A percentile compares a stretch with the other conserved stretches of the same genome.
Conservation (phyloP, 108 stramenopile genomes). For the Cylindrotheca fusiformis region DNA sequence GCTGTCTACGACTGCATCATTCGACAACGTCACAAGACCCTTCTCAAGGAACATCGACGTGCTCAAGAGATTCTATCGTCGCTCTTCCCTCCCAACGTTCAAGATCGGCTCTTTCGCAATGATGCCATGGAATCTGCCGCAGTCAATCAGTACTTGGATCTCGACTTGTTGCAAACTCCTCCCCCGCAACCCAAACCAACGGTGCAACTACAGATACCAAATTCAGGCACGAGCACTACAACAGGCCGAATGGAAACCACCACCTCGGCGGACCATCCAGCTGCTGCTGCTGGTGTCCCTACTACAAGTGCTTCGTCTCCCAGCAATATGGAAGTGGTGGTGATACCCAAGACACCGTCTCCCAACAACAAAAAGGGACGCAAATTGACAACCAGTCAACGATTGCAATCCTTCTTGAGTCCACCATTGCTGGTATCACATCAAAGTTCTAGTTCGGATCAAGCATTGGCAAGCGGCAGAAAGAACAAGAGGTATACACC, state of each 20-base stretch:
- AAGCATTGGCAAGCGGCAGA: too few relatives aligned
- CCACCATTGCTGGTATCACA: too few relatives aligned
- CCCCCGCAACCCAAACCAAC: neutral
- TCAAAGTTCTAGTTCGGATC: neutral
- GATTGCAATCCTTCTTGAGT: neutral
- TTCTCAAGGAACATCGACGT: neutral
- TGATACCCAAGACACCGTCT: neutral
- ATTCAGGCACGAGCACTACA: neutral
- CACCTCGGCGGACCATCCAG: neutral
- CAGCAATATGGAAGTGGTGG: neutral
- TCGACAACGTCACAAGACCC: neutral
- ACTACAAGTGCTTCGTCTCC: neutral
- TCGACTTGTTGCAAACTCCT: neutral
- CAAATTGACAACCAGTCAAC: neutral
- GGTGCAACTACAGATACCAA: neutral
- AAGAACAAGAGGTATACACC: too few relatives aligned
- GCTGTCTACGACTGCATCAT: too few relatives aligned
- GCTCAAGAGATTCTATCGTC: constrained; percentile 3
- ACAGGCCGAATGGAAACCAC: neutral
- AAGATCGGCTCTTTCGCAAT: neutral
- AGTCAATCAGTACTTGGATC: neutral
- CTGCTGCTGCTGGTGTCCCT: neutral
- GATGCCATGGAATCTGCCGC: neutral
- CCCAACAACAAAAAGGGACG: neutral
- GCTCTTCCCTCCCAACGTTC: constrained; percentile 10